Base-by-base conservation (phyloP, 2,329 filamentous ascomycete species). In the Dothistroma septosporum region DNA sequence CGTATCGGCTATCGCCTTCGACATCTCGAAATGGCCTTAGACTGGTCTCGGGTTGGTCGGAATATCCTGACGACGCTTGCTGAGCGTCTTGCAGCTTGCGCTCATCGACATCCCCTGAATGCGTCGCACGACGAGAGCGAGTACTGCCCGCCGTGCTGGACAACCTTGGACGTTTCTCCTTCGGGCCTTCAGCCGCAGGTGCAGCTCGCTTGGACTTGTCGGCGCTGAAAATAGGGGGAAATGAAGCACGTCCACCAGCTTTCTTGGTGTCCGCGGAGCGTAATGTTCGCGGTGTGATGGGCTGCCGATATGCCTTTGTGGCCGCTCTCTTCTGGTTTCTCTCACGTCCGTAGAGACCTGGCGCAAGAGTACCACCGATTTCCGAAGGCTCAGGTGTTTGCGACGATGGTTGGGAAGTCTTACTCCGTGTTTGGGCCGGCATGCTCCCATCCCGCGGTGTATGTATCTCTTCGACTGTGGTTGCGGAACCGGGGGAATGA, bases 281-380 rank as follows among this genome's bases (percentile, higher is more conserved):
- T 12, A 31, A 32, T 12, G 50, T 28, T 35, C 50, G 8, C 11
- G 55, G 55, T 12, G 55, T 49, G 28, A 44, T 22, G 1, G 55
- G 55, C 35, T 57, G 41, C 16, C 55, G 44, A 37, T 47, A 57
- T 24, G 33, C 28, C 31, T 57, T 57, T 10, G 55, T 57, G 28
- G 55, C 55, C 19, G 55, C 55, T 57, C 55, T 57, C 35, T 35
- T 57, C 28, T 44, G 28, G 22, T 57, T 57, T 12, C 55, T 47
- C 41, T 57, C 55, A 21, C 55, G 44, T 3, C 41, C 55, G 44
- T 57, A 49, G 2, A 48, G 22, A 14, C 46, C 46, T 16, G 24
- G 24, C 41, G 55, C 41, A 19, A 57, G 47, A 16, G 28, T 31
- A 21, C 31, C 32, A 22, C 5, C 41, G 28, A 48, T 9, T 19